Conservation (phyloP, 257 asterid species). For the Solanum phureja region DNA sequence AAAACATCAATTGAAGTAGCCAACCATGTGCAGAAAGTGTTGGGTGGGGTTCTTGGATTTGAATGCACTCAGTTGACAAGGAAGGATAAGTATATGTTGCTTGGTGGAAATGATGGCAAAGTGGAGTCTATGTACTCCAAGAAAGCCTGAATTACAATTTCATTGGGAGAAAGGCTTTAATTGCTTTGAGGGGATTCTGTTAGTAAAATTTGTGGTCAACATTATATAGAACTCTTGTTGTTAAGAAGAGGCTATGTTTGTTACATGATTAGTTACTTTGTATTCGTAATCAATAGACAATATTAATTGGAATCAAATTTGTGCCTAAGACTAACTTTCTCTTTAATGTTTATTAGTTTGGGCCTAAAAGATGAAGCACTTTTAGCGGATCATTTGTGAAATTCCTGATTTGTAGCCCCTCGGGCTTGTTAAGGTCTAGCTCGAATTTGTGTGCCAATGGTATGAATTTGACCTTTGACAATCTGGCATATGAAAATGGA, state of each 20-base stretch:
- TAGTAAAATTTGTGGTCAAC: neutral
- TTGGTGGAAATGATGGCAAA: slow-evolving; percentile 97
- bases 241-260: neutral
- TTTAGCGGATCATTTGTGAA: neutral
- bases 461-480: neutral
- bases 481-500: neutral
- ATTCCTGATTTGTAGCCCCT: neutral
- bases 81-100: slow-evolving; percentile 92
- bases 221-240: neutral
- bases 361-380: neutral
- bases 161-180: neutral
- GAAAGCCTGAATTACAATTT: neutral
- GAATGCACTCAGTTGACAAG: slow-evolving; percentile 93
- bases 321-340: neutral
- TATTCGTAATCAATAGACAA: neutral
- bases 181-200: neutral
- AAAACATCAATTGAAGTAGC: slow-evolving; percentile 88
- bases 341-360: neutral
- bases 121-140: slow-evolving; percentile 76
- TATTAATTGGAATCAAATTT: neutral
- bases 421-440: neutral
- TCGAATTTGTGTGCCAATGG: neutral
- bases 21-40: slow-evolving; percentile 75
- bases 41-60: slow-evolving; percentile 77
- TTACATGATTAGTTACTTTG: neutral